Percentiles rank a stretch among this genome's conserved stretches.
phyloP scores from a whole-genome alignment of 163 green algal species.

The Scenedesmus sp. region DNA sequence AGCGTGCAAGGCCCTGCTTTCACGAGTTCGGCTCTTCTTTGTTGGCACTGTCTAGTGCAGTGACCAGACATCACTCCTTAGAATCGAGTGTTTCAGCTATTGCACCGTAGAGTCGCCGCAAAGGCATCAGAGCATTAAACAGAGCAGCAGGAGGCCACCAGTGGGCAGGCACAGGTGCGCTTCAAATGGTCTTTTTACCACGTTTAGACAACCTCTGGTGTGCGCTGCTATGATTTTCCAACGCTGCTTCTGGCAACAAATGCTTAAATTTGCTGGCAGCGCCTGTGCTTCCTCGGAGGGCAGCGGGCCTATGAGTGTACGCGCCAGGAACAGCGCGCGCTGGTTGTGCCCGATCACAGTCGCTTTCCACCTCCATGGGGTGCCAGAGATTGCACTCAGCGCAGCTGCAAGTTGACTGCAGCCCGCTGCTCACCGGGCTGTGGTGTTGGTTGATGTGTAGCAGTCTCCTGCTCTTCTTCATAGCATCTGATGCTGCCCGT shows the following conservation, averaged over 20 bases:
- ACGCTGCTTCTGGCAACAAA: background rate
- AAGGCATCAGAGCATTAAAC: constrained; percentile 4
- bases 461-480: background rate
- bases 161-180: background rate
- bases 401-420: background rate
- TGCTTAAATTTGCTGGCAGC: background rate
- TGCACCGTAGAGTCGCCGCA: background rate
- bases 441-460: background rate
- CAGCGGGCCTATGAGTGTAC: constrained; percentile 2
- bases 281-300: background rate
- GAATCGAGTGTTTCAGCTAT: background rate
- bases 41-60: background rate
- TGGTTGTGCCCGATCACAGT: background rate
- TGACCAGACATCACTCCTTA: background rate
- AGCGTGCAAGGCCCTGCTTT: background rate
- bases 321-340: background rate
- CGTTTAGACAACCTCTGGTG: background rate
- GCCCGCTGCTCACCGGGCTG: background rate
- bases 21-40: constrained; percentile 4
- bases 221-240: background rate
- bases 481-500: background rate
- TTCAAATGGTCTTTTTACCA: background rate
- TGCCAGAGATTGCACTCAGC: background rate
- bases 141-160: constrained; percentile 1
- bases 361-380: background rate